phyloP scores from a whole-genome alignment of 176 grass and related monocot species.

The Poa pratensis region DNA sequence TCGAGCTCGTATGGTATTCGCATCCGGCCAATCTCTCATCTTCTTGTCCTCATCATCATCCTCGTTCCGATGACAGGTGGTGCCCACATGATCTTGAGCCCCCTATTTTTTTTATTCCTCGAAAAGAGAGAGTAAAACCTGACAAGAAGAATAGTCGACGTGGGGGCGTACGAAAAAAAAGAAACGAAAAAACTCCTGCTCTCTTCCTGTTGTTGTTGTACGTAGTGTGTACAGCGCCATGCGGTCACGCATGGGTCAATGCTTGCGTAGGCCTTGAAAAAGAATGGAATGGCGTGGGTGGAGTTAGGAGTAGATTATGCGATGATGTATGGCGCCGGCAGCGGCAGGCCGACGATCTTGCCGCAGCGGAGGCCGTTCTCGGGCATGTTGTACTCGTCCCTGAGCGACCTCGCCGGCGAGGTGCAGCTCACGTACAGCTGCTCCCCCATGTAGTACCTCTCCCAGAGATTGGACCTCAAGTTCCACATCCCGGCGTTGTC shows the following conservation, averaged over 20 bases:
- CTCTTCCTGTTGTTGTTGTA: slow-evolving; percentile 11
- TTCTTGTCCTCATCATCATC: slow-evolving; percentile 18
- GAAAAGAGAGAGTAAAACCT: slow-evolving; percentile 33
- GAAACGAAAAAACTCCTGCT: slow-evolving; percentile 17
- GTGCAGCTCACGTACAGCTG: slow-evolving; percentile 81
- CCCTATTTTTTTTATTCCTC: slow-evolving; percentile 41
- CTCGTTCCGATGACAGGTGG: slow-evolving; percentile 7
- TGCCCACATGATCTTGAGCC: slow-evolving; percentile 36
- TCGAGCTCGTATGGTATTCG: slow-evolving; percentile 32
- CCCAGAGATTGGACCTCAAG: slow-evolving; percentile 77
- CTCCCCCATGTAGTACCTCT: slow-evolving; percentile 78
- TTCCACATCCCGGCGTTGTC: slow-evolving; percentile 99
- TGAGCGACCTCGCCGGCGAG: slow-evolving; percentile 75
- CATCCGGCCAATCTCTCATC: slow-evolving; percentile 40
- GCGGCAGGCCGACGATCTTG: slow-evolving; percentile 60
- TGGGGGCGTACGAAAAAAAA: slow-evolving; percentile 30
- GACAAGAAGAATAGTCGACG: slow-evolving; percentile 26
- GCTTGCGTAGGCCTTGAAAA: background rate
- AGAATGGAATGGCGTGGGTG: background rate
- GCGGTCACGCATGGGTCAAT: background rate
- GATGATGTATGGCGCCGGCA: slow-evolving; percentile 68
- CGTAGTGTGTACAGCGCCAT: slow-evolving; percentile 35
- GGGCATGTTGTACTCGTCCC: slow-evolving; percentile 92
- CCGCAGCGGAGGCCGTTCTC: slow-evolving; percentile 68
- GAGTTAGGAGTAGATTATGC: slow-evolving; percentile 22